Conservation (phyloP, 73 alveolate genomes). For the Paramecium octaurelia region DNA sequence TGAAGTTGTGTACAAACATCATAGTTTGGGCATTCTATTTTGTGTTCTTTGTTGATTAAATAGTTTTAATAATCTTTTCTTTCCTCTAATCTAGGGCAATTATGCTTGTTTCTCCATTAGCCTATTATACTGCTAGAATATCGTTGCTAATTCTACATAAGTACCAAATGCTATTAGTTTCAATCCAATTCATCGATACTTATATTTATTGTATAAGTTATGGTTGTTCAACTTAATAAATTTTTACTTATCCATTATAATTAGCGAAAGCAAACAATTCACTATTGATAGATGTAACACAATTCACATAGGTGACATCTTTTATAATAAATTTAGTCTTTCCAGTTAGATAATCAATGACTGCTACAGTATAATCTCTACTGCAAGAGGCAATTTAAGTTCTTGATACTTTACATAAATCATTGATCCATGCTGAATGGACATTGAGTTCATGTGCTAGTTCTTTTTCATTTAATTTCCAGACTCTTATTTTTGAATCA, state of each 20-base stretch:
- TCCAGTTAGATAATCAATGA: neutral
- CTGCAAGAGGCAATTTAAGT: conserved; percentile 35
- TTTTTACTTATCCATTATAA: conserved; percentile 29
- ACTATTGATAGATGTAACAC: neutral
- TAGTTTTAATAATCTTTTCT: neutral
- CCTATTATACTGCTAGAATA: neutral
- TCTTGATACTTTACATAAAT: conserved; percentile 7
- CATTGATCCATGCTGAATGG: conserved; percentile 49
- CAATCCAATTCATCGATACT: conserved; percentile 10
- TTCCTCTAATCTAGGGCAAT: neutral
- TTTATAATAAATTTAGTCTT: neutral
- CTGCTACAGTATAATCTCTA: conserved; percentile 51
- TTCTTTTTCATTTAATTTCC: conserved; percentile 26
- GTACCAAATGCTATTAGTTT: neutral
- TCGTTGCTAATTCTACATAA: neutral
- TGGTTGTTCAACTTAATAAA: conserved; percentile 2
- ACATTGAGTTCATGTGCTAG: conserved; percentile 14
- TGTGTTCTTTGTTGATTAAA: neutral
- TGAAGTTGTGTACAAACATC: neutral
- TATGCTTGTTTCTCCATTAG: neutral
- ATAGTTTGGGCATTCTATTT: neutral
- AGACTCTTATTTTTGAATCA: conserved; percentile 29
- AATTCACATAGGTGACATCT: conserved; percentile 28
- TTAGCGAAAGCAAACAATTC: conserved; percentile 33
- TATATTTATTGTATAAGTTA: neutral